Base-by-base conservation (phyloP, 805 yeast species). In the Kregervanrija delftensis region DNA sequence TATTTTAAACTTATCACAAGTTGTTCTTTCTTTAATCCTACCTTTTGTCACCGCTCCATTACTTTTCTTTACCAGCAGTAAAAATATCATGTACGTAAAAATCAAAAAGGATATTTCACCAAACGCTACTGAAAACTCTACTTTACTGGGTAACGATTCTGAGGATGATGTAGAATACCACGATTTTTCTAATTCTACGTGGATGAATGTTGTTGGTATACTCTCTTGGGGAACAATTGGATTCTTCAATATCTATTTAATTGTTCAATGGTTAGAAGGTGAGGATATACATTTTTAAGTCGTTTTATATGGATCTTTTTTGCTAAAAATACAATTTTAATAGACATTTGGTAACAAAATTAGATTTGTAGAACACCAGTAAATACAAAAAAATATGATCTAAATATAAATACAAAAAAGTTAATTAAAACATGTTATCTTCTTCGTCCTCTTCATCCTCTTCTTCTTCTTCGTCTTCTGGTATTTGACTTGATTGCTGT, bases 41-140 rank as follows among this genome's bases (percentile, higher is more conserved):
- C 96, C 96, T 9, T 83, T 89, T 51, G 72, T 87, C 37, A 78
- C 90, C 8, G 91, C 95, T 1, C 96, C 96, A 5, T 68, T 89
- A 58, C 77, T 89, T 40, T 89, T 80, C 57, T 84, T 89, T 62
- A 90, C 96, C 1, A 77, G 86, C 41, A 73, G 71, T 42, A 81
- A 77, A 55, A 61, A 73, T 11, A 74, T 83, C 40, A 89, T 90
- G 97, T 69, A 65, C 40, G 77, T 81, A 5, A 72, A 73, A 45
- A 50, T 53, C 4, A 31, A 31, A 15, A 41, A 48, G 8, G 10
- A 35, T 15, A 35, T 39, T n/a, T 33, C 35, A 6, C 14, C 31
- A 14, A 31, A 32, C 3, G n/a, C 38, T 4, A 33, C 35, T 40
- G 51, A 43, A 44, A 30, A 33, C 13, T 30, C 49, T 5, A n/a